Conservation (phyloP, 768 basidiomycete species). For the Leucocoprinus birnbaumii region DNA sequence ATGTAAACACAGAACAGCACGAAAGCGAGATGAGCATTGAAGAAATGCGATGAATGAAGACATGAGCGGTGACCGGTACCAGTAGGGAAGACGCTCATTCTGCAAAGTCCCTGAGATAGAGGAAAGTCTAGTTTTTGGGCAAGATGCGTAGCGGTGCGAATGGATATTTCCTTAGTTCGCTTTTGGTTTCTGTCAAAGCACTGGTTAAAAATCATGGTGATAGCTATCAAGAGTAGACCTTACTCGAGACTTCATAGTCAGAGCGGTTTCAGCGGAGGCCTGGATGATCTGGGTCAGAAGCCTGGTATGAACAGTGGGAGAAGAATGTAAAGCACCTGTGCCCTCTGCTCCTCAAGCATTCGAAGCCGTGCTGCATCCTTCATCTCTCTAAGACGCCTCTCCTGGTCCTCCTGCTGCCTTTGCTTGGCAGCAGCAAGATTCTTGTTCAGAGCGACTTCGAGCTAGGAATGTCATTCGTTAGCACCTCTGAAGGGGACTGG, state of each 20-base stretch:
- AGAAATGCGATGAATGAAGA: neutral
- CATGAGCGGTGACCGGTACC: neutral
- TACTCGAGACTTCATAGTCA: slow-evolving; percentile 12
- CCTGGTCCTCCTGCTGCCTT: slow-evolving; percentile 19
- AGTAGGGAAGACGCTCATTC: neutral
- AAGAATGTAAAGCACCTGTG: neutral
- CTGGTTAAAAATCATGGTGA: neutral
- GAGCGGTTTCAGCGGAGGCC: slow-evolving; percentile 2
- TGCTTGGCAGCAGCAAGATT: slow-evolving; percentile 33
- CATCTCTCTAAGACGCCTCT: slow-evolving; percentile 3
- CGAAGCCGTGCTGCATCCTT: slow-evolving; percentile 1
- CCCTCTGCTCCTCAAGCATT: slow-evolving; percentile 1
- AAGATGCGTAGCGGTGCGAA: neutral
- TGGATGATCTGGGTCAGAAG: neutral
- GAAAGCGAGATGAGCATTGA: neutral
- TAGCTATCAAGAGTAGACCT: neutral
- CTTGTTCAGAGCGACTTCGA: slow-evolving; percentile 61
- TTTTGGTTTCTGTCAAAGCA: slow-evolving; percentile 10
- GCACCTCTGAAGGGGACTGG: neutral
- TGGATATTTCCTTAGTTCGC: neutral
- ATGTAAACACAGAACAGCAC: neutral
- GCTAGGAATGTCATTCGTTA: slow-evolving; percentile 28
- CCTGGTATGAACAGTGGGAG: too few species aligned
- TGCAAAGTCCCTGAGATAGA: slow-evolving; percentile 12
- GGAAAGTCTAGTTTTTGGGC: slow-evolving; percentile 1